Percentiles rank a stretch among this genome's conserved stretches.
Evolutionary conservation across 179 eudicot species (phyloP).

Genomic region (Patellifolia procumbens): DNA sequence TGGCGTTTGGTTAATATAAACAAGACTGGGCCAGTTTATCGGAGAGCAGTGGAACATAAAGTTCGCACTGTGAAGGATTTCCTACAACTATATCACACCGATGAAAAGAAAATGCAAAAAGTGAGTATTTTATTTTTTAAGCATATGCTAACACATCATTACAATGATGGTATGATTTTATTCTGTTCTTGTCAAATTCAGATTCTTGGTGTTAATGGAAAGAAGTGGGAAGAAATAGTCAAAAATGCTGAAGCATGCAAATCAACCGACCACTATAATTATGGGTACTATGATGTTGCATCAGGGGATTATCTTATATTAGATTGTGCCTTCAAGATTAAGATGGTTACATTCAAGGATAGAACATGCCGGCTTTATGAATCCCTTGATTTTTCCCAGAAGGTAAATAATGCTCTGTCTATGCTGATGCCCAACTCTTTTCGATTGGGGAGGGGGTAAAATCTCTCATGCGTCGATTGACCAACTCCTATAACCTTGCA

Average conservation of each 20-base stretch:
- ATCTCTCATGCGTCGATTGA: neutral
- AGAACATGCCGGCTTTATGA: slow-evolving; percentile 39
- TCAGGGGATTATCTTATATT: slow-evolving; percentile 40
- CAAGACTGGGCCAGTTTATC: slow-evolving; percentile 53
- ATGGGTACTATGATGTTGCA: slow-evolving; percentile 29
- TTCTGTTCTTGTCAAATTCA: slow-evolving; percentile 21
- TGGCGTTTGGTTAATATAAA: slow-evolving; percentile 63
- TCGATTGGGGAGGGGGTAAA: neutral
- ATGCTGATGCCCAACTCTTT: neutral
- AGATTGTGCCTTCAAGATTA: slow-evolving; percentile 45
- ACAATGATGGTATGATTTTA: neutral
- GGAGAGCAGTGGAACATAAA: slow-evolving; percentile 34
- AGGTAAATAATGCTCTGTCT: slow-evolving; percentile 34
- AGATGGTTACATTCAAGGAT: slow-evolving; percentile 45
- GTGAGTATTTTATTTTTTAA: slow-evolving; percentile 10
- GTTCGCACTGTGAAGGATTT: slow-evolving; percentile 55
- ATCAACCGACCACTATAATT: slow-evolving; percentile 39
- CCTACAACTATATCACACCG: slow-evolving; percentile 40
- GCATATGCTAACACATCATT: slow-evolving; percentile 4
- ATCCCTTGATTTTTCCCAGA: slow-evolving; percentile 34
- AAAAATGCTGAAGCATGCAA: slow-evolving; percentile 54
- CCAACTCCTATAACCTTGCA: neutral
- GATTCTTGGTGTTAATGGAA: slow-evolving; percentile 52
- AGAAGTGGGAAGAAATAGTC: slow-evolving; percentile 52
- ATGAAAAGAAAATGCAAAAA: slow-evolving; percentile 32